Percentiles rank a stretch among this genome's conserved stretches.
These are phyloP conservation scores for Ceratobasidium sp. DNA, from an alignment of 1,284 basidiomycete genomes.

Conservation along the genomic window DNA sequence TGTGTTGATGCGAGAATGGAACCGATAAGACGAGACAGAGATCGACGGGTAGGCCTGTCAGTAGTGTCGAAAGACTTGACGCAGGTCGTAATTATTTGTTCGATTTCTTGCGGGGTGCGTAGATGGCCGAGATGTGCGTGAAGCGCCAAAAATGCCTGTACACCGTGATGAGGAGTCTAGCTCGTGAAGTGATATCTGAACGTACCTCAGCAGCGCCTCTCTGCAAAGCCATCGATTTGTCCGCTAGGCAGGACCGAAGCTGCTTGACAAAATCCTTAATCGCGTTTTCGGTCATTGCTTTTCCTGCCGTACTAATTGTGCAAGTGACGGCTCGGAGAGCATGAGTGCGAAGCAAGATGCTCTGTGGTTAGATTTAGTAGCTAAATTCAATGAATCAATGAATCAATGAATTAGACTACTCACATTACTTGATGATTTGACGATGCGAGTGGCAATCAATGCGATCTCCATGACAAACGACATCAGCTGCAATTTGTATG, in stretches of 20 bases:
- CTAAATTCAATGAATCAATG: too few relatives aligned
- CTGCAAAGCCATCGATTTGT: conserved; percentile 90
- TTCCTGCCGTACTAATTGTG: conserved; percentile 81
- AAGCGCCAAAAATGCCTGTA: conserved; percentile 75
- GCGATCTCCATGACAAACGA: conserved; percentile 92
- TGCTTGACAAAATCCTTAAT: conserved; percentile 90
- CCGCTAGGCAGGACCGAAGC: conserved; percentile 79
- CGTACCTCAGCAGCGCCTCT: conserved; percentile 84
- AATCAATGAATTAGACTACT: too few relatives aligned
- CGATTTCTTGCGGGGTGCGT: conserved; percentile 77
- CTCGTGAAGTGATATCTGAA: conserved; percentile 7
- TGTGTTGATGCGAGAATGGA: conserved; percentile 91
- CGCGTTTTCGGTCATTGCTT: conserved; percentile 84
- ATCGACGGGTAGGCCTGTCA: conserved; percentile 87
- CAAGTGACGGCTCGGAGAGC: conserved; percentile 85
- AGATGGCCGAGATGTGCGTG: conserved; percentile 64
- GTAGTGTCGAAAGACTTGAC: conserved; percentile 84
- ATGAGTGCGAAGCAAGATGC: conserved; percentile 85
- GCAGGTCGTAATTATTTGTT: conserved; percentile 76
- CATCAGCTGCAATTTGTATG: conserved; percentile 77
- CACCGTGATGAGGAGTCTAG: conserved; percentile 11
- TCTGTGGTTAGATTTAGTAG: conserved; percentile 64
- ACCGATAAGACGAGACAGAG: conserved; percentile 84
- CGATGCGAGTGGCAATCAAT: conserved; percentile 73
- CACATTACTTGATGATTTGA: conserved; percentile 77